Evolutionary conservation across 176 grass and related monocot genomes (phyloP), one percentile per base, ranked within the genome.

Genomic region (Eremochloa ophiuroides): DNA sequence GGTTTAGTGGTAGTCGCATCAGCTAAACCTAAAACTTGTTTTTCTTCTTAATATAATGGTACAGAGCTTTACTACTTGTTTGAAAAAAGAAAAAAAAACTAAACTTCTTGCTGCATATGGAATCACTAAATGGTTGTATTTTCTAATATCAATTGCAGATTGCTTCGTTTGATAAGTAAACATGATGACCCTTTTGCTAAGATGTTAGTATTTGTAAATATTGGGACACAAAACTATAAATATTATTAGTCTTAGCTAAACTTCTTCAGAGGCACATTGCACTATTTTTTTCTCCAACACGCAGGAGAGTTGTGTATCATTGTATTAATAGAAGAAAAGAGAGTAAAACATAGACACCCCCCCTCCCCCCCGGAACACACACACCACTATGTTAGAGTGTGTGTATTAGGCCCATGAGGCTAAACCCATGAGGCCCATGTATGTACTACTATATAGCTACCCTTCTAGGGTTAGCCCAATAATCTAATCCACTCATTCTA

Each of bases 121-220:
- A 50, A 4, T 79, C 41, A 79, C 8, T 40, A 70, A 48, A 69
- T 55, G n/a, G 31, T 60, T 16, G 47, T 74, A 22, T 60, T 76
- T 13, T 26, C 12, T 48, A 69, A 60, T 59, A 40, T 20, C 47
- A 69, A 27, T 47, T 18, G 11, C 35, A 28, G 29, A 50, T 63
- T 85, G 20, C 75, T 68, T 47, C 17, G 7, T 41, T 59, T 67
- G 17, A 75, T 47, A 37, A 46, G 16, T 58, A 60, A 39, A 62
- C 65, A 75, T 38, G 12, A 50, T 38, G 48, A 51, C 35, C 29
- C 33, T 69, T 80, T 80, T 75, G 10, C 38, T 75, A 80, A 18
- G 69, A 80, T 55, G 12, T 42, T 63, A 46, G 37, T 69, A 31
- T 71, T 68, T 56, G 18, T 63, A 59, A 44, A 78, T 70, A 28